Evolutionary conservation across 106 monocot species (phyloP), one percentile per base, ranked within the genome.

Genomic region (Acorus calamus): DNA sequence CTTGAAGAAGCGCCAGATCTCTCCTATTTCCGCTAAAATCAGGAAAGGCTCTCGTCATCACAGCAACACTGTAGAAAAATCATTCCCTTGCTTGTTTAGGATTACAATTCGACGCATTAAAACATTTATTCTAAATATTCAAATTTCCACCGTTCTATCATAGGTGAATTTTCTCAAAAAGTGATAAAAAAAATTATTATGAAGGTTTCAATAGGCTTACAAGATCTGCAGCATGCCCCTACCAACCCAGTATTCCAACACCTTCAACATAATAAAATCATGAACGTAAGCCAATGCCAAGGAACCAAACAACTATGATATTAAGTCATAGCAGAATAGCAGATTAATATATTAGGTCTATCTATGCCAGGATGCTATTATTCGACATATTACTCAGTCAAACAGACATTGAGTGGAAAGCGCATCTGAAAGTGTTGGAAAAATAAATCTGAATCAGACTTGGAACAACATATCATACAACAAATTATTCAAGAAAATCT

Each of bases 141-240:
- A 28, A 28, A 28, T 28, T 28, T 28, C 28, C 28, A 28, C 28
- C 28, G 28, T 28, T 28, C 28, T 28, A 28, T 28, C 28, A 28
- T 28, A 28, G 28, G 28, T 28, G 28, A 28, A 28, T 28, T 28
- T 28, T 28, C 28, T 28, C 28, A 11, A 59, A 50, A 67, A 11
- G 42, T 11, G 57, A 45, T 50, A 49, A 13, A 59, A 57, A 64
- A 57, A 8, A 45, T 6, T 41, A 76, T 28, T 8, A 50, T 7
- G 47, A 56, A n/a, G 41, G 10, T 7, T 47, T 49, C 60, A 46
- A 54, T 14, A 8, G 53, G 58, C 92, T 55, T 88, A 99, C 98
- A 99, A 99, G 52, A 99, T 99, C 60, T 99, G 98, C 64, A 99
- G 78, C 92, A 99, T 88, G 42, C 92, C 92, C 59, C 98, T 81